Evolutionary conservation across 306 rosid species (phyloP).

Genomic region (Senna siamea): DNA sequence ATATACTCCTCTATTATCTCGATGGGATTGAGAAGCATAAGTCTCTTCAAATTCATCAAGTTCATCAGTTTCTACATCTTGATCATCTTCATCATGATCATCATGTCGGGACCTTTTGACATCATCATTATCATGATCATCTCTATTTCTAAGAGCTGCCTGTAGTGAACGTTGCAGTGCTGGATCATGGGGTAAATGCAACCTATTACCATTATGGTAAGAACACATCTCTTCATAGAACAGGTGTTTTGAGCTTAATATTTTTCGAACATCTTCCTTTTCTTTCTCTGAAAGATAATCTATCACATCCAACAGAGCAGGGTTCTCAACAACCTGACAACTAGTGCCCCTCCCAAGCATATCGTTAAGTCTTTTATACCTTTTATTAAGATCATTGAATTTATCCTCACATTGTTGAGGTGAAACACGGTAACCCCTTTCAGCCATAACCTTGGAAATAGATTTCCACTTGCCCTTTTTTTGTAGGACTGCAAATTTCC

Average conservation of each 20-base stretch:
- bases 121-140: slow-evolving; percentile 71
- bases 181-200: slow-evolving; percentile 90
- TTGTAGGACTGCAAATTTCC: slow-evolving; percentile 65
- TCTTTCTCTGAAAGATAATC: slow-evolving; percentile 77
- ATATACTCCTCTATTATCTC: slow-evolving; percentile 54
- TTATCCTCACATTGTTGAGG: slow-evolving; percentile 99
- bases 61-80: slow-evolving; percentile 66
- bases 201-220: slow-evolving; percentile 80
- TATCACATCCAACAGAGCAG: slow-evolving; percentile 69
- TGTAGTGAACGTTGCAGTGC: slow-evolving; percentile 83
- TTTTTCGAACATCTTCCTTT: slow-evolving; percentile 81
- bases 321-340: slow-evolving; percentile 91
- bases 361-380: slow-evolving; percentile 87
- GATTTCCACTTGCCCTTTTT: slow-evolving; percentile 96
- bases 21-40: slow-evolving; percentile 54
- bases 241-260: slow-evolving; percentile 82
- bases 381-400: slow-evolving; percentile 88
- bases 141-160: slow-evolving; percentile 72
- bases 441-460: slow-evolving; percentile 89
- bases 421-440: slow-evolving; percentile 84
- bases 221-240: slow-evolving; percentile 97
- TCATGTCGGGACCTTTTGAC: slow-evolving; percentile 61
- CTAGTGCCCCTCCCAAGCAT: slow-evolving; percentile 93
- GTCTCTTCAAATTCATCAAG: slow-evolving; percentile 73
- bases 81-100: slow-evolving; percentile 81